Evolutionary conservation across 83 land plant species (phyloP), one percentile per base, ranked within the genome.

Genomic region (Isoetes engelmannii): DNA sequence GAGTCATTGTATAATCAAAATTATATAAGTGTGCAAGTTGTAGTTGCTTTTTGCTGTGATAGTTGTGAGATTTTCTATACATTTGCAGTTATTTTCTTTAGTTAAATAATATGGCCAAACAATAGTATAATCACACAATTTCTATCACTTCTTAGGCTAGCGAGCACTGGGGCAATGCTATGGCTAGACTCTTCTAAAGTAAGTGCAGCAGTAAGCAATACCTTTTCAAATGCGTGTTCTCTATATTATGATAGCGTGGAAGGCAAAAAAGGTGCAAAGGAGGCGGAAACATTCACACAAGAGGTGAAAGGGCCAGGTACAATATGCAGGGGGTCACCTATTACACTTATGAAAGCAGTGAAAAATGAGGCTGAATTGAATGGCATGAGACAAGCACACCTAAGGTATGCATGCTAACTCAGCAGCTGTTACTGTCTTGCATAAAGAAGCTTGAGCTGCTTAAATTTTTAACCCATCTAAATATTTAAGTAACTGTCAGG

Each of bases 301-400:
- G 78, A 73, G 15, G 57, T 70, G 42, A 69, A 63, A 17, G 86
- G 81, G 28, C 96, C 96, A 17, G 47, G 69, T 57, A 78, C 57
- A 58, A 45, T 93, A 57, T 79, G 76, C 42, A 84, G 74, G 47
- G 20, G 66, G 58, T 93, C 98, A 5, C 96, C 98, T 57, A 73
- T 93, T 17, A 57, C 85, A 12, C 10, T 87, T 43, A 82, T 82
- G 5, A 93, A 93, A 72, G 98, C 98, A 9, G 69, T 87, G 57
- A 93, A 93, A 76, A 93, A 93, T 77, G 69, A 61, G 64, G 92
- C 98, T 69, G 98, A 93, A 77, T 71, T 93, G 45, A 82, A 86
- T 43, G 98, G 98, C 62, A 90, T 93, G 98, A 76, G 67, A 47
- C 79, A 80, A 70, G 82, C 88, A 68, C 98, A 93, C 79, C 64